phyloP scores from a whole-genome alignment of 2,329 filamentous ascomycete genomes.

The Colletotrichum viniferum region DNA sequence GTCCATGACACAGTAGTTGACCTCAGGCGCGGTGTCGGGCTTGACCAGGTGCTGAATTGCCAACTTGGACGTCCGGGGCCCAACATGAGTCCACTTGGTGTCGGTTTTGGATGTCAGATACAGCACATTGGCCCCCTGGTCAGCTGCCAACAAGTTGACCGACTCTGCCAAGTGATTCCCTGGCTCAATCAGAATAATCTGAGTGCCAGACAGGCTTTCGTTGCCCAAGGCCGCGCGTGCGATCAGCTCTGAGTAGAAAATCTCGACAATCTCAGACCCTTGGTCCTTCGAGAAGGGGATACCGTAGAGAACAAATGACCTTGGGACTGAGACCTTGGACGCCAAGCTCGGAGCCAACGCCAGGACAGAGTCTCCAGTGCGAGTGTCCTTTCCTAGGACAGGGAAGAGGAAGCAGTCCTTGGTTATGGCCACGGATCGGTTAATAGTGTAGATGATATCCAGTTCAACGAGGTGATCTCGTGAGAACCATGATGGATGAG shows the following conservation, averaged over 20 bases:
- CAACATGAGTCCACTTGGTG: neutral
- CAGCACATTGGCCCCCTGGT: neutral
- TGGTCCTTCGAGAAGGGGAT: neutral
- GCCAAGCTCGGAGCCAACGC: neutral
- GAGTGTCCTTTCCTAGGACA: neutral
- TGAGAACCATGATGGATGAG: neutral
- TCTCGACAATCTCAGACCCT: neutral
- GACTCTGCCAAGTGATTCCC: neutral
- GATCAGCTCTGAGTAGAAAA: neutral
- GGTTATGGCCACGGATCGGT: neutral
- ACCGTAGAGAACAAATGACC: neutral
- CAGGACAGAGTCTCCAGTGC: neutral
- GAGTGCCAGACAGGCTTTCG: neutral
- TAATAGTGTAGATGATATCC: neutral
- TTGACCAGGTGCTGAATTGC: neutral
- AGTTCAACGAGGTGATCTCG: neutral
- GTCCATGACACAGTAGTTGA: neutral
- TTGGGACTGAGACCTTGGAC: neutral
- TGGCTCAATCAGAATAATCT: neutral
- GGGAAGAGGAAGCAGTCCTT: neutral
- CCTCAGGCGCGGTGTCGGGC: neutral
- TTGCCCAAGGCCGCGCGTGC: neutral
- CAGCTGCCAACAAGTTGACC: neutral
- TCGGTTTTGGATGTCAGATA: neutral
- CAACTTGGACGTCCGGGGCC: neutral